phyloP scores from a whole-genome alignment of 495 filamentous ascomycete genomes.

The Aspergillus avenaceus region DNA sequence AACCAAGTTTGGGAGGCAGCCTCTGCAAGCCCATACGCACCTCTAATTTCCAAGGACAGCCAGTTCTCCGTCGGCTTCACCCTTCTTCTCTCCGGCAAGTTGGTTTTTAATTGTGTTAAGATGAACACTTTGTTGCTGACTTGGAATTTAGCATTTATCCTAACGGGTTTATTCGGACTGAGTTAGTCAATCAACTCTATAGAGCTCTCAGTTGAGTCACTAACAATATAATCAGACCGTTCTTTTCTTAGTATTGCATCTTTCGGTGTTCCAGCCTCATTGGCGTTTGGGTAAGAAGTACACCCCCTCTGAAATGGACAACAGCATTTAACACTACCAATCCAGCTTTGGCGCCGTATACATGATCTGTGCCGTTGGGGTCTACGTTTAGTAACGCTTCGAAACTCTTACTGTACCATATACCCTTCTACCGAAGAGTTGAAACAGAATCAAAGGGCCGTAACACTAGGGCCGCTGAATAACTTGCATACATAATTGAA shows the following conservation, averaged over 20 bases:
- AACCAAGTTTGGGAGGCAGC: slow-evolving; percentile 88
- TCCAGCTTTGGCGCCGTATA: slow-evolving; percentile 88
- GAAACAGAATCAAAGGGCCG: slow-evolving; percentile 22
- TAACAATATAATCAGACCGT: slow-evolving; percentile 58
- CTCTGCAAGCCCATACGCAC: slow-evolving; percentile 75
- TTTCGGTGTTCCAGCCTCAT: slow-evolving; percentile 81
- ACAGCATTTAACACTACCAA: slow-evolving; percentile 12
- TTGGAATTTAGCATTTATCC: slow-evolving; percentile 44
- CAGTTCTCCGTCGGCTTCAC: slow-evolving; percentile 82
- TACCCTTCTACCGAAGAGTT: slow-evolving; percentile 20
- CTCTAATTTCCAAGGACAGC: slow-evolving; percentile 72
- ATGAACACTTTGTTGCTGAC: slow-evolving; percentile 7
- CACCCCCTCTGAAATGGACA: neutral
- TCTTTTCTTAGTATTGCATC: slow-evolving; percentile 72
- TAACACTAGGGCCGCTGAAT: slow-evolving; percentile 35
- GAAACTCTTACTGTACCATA: slow-evolving; percentile 35
- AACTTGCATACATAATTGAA: slow-evolving; percentile 19
- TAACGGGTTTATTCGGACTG: slow-evolving; percentile 73
- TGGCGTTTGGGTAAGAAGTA: slow-evolving; percentile 77
- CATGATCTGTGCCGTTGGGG: slow-evolving; percentile 97
- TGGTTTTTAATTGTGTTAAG: neutral
- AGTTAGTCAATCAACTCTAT: slow-evolving; percentile 53
- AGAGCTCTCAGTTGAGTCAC: neutral
- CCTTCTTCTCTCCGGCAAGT: slow-evolving; percentile 64
- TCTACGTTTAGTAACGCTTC: slow-evolving; percentile 73